Conservation (phyloP, 1,284 basidiomycete genomes). For the Cryptococcus sp. region DNA sequence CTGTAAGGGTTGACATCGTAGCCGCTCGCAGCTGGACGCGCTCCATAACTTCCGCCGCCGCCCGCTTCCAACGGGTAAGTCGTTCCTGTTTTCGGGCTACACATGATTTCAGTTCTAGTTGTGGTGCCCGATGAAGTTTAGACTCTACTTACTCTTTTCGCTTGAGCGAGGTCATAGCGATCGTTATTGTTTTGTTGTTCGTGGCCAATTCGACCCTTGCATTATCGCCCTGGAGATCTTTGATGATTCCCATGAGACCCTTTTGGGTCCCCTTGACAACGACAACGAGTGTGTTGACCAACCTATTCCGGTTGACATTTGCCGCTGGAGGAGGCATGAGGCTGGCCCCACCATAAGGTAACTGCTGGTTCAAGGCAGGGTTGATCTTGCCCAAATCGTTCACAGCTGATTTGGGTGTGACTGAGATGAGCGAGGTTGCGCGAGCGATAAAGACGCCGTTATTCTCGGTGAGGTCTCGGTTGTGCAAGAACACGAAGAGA, state of each 20-base stretch:
- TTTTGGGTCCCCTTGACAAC: slow-evolving; percentile 89
- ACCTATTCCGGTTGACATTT: slow-evolving; percentile 72
- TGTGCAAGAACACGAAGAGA: slow-evolving; percentile 90
- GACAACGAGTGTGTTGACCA: slow-evolving; percentile 77
- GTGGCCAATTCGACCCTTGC: slow-evolving; percentile 91
- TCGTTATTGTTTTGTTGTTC: slow-evolving; percentile 84
- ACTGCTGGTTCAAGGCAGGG: slow-evolving; percentile 63
- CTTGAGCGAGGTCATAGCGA: slow-evolving; percentile 77
- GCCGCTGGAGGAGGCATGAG: slow-evolving; percentile 61
- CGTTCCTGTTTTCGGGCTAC: slow-evolving; percentile 57
- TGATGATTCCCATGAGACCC: slow-evolving; percentile 88
- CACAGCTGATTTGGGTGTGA: slow-evolving; percentile 73
- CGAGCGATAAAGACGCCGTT: slow-evolving; percentile 86
- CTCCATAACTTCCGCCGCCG: slow-evolving; percentile 39
- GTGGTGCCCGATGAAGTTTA: not conserved
- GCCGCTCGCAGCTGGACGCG: slow-evolving; percentile 59
- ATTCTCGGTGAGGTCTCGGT: slow-evolving; percentile 86
- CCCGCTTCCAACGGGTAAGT: slow-evolving; percentile 45
- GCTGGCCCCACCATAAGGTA: slow-evolving; percentile 53
- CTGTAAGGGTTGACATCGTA: slow-evolving; percentile 47
- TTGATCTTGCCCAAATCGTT: slow-evolving; percentile 96
- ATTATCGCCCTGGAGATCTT: slow-evolving; percentile 86
- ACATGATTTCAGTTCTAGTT: slow-evolving; percentile 20
- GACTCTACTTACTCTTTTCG: slow-evolving; percentile 67
- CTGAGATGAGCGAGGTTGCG: slow-evolving; percentile 71